Percentiles rank a stretch among this genome's conserved stretches.
Evolutionary conservation across 2,329 filamentous ascomycete species (phyloP).

Genomic region (Exophiala mesophila): DNA sequence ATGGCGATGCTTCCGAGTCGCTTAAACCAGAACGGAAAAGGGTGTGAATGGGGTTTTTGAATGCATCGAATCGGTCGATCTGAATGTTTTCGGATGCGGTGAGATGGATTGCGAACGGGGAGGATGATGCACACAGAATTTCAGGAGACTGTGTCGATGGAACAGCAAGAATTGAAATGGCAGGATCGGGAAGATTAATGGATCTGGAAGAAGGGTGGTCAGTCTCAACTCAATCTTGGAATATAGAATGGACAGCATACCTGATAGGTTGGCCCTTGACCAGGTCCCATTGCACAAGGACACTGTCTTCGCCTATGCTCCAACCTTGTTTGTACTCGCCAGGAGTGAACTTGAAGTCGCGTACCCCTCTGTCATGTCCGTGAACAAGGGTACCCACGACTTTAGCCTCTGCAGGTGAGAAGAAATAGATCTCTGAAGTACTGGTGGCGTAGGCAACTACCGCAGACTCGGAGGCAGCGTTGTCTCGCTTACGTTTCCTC

Average conservation of each 20-base stretch:
- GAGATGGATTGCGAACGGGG: constrained; percentile 43
- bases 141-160: constrained; percentile 39
- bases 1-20: constrained; percentile 27
- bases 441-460: constrained; percentile 48
- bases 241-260: constrained; percentile 30
- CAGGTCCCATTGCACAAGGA: constrained; percentile 50
- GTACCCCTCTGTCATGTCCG: constrained; percentile 45
- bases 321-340: constrained; percentile 48
- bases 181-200: constrained; percentile 40
- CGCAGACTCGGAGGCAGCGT: constrained; percentile 36
- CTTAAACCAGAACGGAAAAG: constrained; percentile 40
- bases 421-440: constrained; percentile 46
- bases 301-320: constrained; percentile 51
- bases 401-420: constrained; percentile 45
- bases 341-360: constrained; percentile 48
- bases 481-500: constrained; percentile 48
- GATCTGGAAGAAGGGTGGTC: constrained; percentile 30
- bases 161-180: constrained; percentile 38
- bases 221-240: neutral
- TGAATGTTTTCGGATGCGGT: constrained; percentile 35
- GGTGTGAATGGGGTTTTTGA: constrained; percentile 46
- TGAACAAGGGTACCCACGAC: constrained; percentile 41
- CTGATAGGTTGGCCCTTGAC: constrained; percentile 38
- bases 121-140: constrained; percentile 48
- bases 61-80: constrained; percentile 43